phyloP scores from a whole-genome alignment of 106 monocot genomes.

The Acorus calamus region DNA sequence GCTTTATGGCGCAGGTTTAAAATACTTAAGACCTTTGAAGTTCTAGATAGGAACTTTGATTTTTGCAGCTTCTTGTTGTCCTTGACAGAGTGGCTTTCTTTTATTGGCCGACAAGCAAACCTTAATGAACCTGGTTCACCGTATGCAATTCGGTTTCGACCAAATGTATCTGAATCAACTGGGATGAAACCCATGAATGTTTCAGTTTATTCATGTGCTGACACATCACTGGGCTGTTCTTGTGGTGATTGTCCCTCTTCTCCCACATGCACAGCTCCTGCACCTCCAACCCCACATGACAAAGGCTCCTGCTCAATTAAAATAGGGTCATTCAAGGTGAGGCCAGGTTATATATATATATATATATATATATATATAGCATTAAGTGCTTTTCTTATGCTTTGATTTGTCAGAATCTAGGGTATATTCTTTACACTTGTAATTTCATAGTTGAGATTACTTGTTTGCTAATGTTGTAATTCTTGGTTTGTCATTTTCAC shows the following conservation, averaged over 20 bases:
- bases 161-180: constrained; percentile 36
- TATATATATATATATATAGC: no score
- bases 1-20: no score
- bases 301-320: constrained; percentile 46
- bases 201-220: constrained; percentile 77
- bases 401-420: not conserved
- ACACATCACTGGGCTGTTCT: constrained; percentile 80
- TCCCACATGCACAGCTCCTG: constrained; percentile 35
- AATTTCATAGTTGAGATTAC: no score
- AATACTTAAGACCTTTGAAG: no score
- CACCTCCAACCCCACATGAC: constrained; percentile 16
- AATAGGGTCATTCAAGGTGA: constrained; percentile 74
- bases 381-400: not conserved
- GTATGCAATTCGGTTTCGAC: constrained; percentile 59
- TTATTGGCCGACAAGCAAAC: constrained; percentile 66
- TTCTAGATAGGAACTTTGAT: no score
- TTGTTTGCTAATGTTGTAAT: no score
- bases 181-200: constrained; percentile 63
- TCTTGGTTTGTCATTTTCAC: not conserved
- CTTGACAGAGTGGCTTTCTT: constrained; percentile 67
- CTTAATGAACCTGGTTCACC: constrained; percentile 62
- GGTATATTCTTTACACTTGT: no score
- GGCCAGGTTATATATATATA: no score
- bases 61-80: no score
- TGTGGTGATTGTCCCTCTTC: constrained; percentile 95